A percentile compares a stretch with the other conserved stretches of the same genome.
phyloP scores from a whole-genome alignment of 495 filamentous ascomycete genomes.

The Xylaria longipes region DNA sequence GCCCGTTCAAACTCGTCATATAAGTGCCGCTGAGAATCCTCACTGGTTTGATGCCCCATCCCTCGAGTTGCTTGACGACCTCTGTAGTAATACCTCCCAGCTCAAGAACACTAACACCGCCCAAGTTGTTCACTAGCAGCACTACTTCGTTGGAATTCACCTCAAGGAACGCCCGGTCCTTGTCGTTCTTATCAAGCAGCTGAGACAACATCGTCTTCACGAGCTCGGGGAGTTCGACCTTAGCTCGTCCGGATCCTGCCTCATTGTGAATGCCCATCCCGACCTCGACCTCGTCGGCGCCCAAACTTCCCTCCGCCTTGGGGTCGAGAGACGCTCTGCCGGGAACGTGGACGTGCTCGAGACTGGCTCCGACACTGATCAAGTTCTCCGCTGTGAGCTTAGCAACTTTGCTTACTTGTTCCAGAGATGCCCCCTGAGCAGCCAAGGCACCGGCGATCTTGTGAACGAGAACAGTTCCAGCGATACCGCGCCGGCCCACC shows the following conservation, averaged over 20 bases:
- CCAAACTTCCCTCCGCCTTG: constrained; percentile 58
- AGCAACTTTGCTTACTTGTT: constrained; percentile 76
- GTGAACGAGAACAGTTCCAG: constrained; percentile 85
- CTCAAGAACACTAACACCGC: constrained; percentile 88
- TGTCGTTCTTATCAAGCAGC: constrained; percentile 77
- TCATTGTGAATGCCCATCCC: constrained; percentile 99
- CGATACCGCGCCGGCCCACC: constrained; percentile 90
- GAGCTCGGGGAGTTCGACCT: constrained; percentile 68
- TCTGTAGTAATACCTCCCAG: constrained; percentile 89
- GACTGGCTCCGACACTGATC: constrained; percentile 82
- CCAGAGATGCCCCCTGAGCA: constrained; percentile 65
- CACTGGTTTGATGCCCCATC: constrained; percentile 74
- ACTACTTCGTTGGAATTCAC: constrained; percentile 71
- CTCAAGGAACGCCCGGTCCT: constrained; percentile 80
- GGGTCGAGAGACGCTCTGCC: constrained; percentile 62
- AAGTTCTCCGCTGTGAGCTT: constrained; percentile 75
- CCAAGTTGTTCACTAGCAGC: constrained; percentile 90
- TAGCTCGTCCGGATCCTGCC: constrained; percentile 77
- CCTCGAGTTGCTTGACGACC: constrained; percentile 74
- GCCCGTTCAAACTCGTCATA: constrained; percentile 90
- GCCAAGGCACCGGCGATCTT: constrained; percentile 92
- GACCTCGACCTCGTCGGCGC: constrained; percentile 80
- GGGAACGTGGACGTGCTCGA: constrained; percentile 93
- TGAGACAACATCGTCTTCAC: constrained; percentile 82
- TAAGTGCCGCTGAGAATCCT: constrained; percentile 70